phyloP scores from a whole-genome alignment of 495 filamentous ascomycete species.

The Pseudotulostoma volvatum region DNA sequence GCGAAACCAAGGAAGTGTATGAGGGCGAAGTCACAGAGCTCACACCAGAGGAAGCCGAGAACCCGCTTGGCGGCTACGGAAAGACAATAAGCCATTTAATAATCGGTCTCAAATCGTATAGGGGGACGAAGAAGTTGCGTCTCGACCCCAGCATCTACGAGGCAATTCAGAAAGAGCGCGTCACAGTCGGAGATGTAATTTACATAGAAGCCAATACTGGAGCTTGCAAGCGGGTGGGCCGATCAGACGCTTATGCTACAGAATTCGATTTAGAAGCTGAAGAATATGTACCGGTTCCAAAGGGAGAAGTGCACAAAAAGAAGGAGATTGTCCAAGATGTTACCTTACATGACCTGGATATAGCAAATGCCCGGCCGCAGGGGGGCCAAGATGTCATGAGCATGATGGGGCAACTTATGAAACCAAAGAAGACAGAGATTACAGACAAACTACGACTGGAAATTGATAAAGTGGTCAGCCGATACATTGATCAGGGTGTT shows the following conservation, averaged over 20 bases:
- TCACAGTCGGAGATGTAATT: constrained; percentile 90
- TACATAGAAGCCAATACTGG: constrained; percentile 98
- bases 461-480: constrained; percentile 97
- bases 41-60: constrained; percentile 93
- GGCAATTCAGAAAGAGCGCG: constrained; percentile 93
- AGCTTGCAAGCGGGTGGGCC: constrained; percentile 86
- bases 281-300: constrained; percentile 95
- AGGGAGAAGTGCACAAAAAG: constrained; percentile 98
- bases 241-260: constrained; percentile 89
- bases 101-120: constrained; percentile 76
- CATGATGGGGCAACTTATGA: constrained; percentile 99
- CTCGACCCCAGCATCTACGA: constrained; percentile 97
- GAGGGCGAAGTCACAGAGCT: constrained; percentile 94
- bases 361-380: constrained; percentile 85
- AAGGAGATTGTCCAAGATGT: constrained; percentile 99
- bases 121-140: constrained; percentile 90
- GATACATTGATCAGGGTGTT: constrained; percentile 96
- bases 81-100: constrained; percentile 85
- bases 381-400: constrained; percentile 98
- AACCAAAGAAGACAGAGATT: constrained; percentile 97
- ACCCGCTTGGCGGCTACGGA: constrained; percentile 88
- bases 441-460: constrained; percentile 89
- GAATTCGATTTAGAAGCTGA: constrained; percentile 98
- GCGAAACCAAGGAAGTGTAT: constrained; percentile 96
- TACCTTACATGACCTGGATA: constrained; percentile 87